Conservation (phyloP, 164 flowering plant genomes). For the Kingdonia uniflora region DNA sequence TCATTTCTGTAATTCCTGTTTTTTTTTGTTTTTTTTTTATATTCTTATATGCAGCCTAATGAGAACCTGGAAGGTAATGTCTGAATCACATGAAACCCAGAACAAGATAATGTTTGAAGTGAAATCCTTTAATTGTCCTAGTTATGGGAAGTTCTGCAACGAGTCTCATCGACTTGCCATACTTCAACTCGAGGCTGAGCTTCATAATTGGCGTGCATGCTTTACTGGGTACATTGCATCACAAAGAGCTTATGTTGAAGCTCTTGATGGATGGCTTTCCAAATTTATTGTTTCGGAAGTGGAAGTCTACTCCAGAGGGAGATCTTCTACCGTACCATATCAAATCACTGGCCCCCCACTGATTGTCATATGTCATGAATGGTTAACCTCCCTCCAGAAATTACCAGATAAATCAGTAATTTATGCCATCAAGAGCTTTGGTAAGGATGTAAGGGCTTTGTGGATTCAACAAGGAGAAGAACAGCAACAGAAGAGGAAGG, state of each 20-base stretch:
- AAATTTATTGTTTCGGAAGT: constrained; percentile 71
- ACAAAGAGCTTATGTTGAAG: constrained; percentile 57
- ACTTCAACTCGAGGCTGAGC: constrained; percentile 71
- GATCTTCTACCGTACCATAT: constrained; percentile 29
- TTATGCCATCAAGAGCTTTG: constrained; percentile 55
- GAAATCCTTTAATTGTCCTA: constrained; percentile 46
- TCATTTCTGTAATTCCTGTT: no score
- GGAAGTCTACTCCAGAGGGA: constrained; percentile 44
- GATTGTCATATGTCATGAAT: constrained; percentile 50
- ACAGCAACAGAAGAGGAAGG: constrained; percentile 74
- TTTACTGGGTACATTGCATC: constrained; percentile 48
- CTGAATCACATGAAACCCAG: constrained; percentile 86
- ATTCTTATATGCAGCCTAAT: constrained; percentile 42
- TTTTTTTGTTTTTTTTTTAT: no score
- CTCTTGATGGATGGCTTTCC: constrained; percentile 72
- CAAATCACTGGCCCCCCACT: constrained; percentile 52
- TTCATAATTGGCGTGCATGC: constrained; percentile 74
- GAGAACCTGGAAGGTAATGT: constrained; percentile 61
- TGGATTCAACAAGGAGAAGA: constrained; percentile 81
- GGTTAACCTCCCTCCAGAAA: constrained; percentile 50
- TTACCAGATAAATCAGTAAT: constrained; percentile 61
- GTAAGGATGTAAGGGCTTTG: constrained; percentile 61
- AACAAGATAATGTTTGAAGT: constrained; percentile 68
- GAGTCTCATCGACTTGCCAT: constrained; percentile 74
- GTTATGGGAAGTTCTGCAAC: constrained; percentile 64